Percentiles rank a stretch among this genome's conserved stretches.
phyloP scores from a whole-genome alignment of 2,329 filamentous ascomycete genomes.

The Colletotrichum karsti region DNA sequence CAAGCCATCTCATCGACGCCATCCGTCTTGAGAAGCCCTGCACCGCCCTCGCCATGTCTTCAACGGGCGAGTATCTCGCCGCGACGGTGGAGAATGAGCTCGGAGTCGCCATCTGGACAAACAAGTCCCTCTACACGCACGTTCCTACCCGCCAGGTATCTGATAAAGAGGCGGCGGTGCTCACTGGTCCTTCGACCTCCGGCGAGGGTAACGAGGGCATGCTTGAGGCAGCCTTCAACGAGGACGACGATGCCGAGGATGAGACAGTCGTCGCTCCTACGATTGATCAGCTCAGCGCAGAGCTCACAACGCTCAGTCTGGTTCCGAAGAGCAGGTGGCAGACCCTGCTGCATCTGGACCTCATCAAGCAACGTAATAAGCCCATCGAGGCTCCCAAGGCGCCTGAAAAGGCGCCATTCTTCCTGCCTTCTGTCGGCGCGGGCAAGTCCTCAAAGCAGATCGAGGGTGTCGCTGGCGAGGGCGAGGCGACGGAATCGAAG shows the following conservation, averaged over 20 bases:
- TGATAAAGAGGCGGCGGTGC: conserved; percentile 74
- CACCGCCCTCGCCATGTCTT: conserved; percentile 86
- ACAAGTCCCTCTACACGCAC: conserved; percentile 89
- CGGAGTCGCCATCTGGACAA: conserved; percentile 96
- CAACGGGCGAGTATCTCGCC: conserved; percentile 92
- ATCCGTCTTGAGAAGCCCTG: conserved; percentile 83
- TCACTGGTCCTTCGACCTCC: conserved; percentile 77
- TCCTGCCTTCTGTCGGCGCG: conserved; percentile 75
- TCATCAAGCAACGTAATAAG: conserved; percentile 94
- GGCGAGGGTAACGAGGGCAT: conserved; percentile 82
- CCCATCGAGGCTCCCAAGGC: conserved; percentile 90
- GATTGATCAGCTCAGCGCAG: conserved; percentile 80
- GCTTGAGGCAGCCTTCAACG: conserved; percentile 79
- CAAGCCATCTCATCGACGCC: conserved; percentile 93
- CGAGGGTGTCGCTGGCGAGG: conserved; percentile 36
- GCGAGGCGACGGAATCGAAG: conserved; percentile 46
- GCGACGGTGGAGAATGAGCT: conserved; percentile 84
- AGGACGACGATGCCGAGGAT: conserved; percentile 57
- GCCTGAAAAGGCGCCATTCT: conserved; percentile 95
- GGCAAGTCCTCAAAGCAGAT: conserved; percentile 29
- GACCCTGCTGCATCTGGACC: conserved; percentile 88
- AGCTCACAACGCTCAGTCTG: conserved; percentile 88
- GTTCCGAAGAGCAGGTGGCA: conserved; percentile 95
- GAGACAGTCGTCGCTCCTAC: conserved; percentile 62
- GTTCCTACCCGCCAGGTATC: conserved; percentile 86